Evolutionary conservation across 2,329 filamentous ascomycete species (phyloP).

Genomic region (Epichloe gansuensis): DNA sequence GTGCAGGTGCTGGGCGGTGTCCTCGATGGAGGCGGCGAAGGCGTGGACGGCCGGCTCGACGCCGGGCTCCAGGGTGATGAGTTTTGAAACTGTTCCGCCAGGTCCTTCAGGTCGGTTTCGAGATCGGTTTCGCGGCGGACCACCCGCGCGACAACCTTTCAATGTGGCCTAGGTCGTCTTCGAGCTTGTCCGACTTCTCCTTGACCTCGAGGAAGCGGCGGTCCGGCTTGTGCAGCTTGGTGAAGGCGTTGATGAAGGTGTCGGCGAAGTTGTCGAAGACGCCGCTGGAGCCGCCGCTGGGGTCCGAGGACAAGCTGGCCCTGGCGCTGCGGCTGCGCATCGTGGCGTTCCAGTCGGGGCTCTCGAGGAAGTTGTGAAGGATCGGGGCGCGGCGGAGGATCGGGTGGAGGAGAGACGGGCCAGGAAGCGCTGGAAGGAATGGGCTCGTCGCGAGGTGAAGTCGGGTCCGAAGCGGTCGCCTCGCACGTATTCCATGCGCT

Average conservation of each 20-base stretch:
- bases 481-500: constrained; percentile 97
- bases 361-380: constrained; percentile 83
- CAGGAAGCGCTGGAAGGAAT: constrained; percentile 86
- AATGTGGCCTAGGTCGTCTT: constrained; percentile 84
- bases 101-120: constrained; percentile 76
- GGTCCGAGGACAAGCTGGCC: constrained; percentile 37
- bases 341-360: constrained; percentile 88
- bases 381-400: constrained; percentile 73
- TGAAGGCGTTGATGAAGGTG: constrained; percentile 93
- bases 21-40: constrained; percentile 77
- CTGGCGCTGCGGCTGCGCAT: constrained; percentile 71
- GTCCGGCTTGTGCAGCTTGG: constrained; percentile 91
- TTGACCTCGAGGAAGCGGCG: constrained; percentile 88
- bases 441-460: constrained; percentile 78
- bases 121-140: constrained; percentile 79
- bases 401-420: constrained; percentile 79
- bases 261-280: constrained; percentile 95
- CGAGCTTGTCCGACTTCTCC: constrained; percentile 85
- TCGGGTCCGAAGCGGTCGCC: constrained; percentile 90
- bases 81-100: constrained; percentile 88
- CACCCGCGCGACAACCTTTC: constrained; percentile 93
- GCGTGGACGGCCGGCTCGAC: constrained; percentile 72
- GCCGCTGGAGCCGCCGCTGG: constrained; percentile 40
- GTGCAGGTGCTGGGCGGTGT: constrained; percentile 67
- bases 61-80: constrained; percentile 78